These are phyloP conservation scores for Chlorella variabilis DNA, from an alignment of 163 green algal genomes.

Conservation along the genomic window DNA sequence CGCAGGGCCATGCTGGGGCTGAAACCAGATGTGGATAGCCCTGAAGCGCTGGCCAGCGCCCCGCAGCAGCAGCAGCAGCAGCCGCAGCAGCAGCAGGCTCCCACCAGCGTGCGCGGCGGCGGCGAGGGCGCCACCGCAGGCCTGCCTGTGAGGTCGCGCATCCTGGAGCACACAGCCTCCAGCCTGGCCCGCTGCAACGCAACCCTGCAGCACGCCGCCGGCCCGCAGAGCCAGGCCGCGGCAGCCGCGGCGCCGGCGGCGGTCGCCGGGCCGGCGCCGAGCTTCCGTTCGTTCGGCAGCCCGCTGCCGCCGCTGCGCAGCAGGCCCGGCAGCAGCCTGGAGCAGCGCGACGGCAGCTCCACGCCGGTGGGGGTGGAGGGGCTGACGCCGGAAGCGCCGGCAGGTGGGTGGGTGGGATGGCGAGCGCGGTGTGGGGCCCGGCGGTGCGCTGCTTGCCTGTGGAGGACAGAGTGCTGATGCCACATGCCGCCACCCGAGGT, in stretches of 20 bases:
- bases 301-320: constrained; percentile 9
- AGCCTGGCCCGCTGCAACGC: constrained; percentile 15
- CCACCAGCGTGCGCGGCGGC: not conserved
- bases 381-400: not conserved
- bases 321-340: not conserved
- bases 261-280: not conserved
- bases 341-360: not conserved
- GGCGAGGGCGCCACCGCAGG: not conserved
- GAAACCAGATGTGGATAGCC: not conserved
- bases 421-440: no score
- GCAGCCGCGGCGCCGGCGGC: not conserved
- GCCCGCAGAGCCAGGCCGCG: not conserved
- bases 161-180: constrained; percentile 24
- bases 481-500: no score
- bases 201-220: not conserved
- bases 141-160: constrained; percentile 14
- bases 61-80: no score
- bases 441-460: no score
- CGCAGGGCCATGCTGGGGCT: constrained; percentile 18
- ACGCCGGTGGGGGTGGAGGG: constrained; percentile 26
- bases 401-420: not conserved
- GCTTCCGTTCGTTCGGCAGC: not conserved
- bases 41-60: no score
- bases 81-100: not conserved
- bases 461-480: no score